Conservation (phyloP, 139 green algal genomes). For the Closterium sp. region DNA sequence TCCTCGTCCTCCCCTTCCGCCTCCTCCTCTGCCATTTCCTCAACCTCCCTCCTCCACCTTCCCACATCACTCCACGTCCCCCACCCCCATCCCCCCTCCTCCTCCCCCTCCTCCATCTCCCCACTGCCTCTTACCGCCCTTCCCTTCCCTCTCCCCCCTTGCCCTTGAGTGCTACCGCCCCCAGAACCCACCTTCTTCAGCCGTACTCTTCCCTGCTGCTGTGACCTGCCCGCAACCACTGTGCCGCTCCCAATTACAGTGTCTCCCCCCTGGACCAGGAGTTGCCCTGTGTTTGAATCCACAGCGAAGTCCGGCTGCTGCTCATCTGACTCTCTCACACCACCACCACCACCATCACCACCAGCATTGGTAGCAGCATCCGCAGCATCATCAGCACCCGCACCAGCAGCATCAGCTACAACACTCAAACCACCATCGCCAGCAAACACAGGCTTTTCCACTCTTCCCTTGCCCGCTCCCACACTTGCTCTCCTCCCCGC, state of each 20-base stretch:
- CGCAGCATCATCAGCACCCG: not conserved
- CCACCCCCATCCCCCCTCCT: not conserved
- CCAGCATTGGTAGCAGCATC: not conserved
- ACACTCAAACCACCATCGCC: not conserved
- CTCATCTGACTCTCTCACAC: not conserved
- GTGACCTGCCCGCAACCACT: too few relatives aligned
- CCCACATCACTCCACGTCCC: not conserved
- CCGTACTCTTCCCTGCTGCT: too few relatives aligned
- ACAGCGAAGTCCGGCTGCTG: constrained; percentile 44
- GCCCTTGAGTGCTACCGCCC: not conserved
- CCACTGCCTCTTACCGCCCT: not conserved
- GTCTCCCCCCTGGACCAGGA: too few relatives aligned
- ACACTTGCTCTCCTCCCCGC: not conserved
- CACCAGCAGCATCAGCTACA: too few relatives aligned
- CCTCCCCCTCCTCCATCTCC: not conserved
- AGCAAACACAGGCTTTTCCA: not conserved
- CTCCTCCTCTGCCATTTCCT: not conserved
- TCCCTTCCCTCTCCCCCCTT: not conserved
- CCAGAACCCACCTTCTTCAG: not conserved
- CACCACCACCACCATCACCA: not conserved
- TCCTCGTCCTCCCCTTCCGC: not conserved
- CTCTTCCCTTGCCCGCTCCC: too few relatives aligned
- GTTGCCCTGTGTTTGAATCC: constrained; percentile 77
- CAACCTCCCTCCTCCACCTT: not conserved
- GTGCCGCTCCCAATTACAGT: too few relatives aligned